Conservation (phyloP, 1,284 basidiomycete genomes). For the Exobasidium cylindrosporum region DNA sequence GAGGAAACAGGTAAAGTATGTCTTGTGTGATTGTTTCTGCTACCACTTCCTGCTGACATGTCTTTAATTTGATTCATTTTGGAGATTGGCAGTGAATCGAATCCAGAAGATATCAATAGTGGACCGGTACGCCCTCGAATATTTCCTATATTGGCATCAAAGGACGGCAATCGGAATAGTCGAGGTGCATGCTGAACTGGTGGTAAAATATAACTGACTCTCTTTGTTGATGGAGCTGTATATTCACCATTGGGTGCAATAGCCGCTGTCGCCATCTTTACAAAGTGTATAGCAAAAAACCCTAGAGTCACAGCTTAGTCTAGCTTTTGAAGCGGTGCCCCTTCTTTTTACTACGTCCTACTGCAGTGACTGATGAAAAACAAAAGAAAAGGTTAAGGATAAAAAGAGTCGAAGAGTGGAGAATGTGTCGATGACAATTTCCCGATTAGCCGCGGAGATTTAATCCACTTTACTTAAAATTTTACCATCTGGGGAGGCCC, state of each 20-base stretch:
- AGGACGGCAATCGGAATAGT: background rate
- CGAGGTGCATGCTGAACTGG: slow-evolving; percentile 1
- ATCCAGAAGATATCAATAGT: background rate
- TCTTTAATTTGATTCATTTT: background rate
- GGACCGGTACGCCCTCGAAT: background rate
- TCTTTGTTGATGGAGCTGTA: background rate
- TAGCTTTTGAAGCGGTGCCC: too few species aligned
- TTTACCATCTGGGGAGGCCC: too few species aligned
- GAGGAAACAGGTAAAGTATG: slow-evolving; percentile 49
- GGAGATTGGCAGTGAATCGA: background rate
- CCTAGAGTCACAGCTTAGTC: too few species aligned
- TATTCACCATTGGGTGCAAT: background rate
- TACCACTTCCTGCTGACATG: background rate
- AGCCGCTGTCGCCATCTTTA: background rate
- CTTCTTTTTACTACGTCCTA: too few species aligned
- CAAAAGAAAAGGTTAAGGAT: too few species aligned
- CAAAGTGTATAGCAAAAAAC: too few species aligned
- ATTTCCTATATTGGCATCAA: background rate
- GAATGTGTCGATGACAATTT: too few species aligned
- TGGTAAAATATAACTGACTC: slow-evolving; percentile 12
- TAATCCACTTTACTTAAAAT: too few species aligned
- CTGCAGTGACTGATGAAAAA: too few species aligned
- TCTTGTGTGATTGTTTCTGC: slow-evolving; percentile 23
- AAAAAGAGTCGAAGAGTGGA: too few species aligned
- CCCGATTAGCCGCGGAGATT: too few species aligned